Evolutionary conservation across 2,329 filamentous ascomycete genomes (phyloP), one percentile per base, ranked within the genome.

Genomic region (Zopfia rhizophila): DNA sequence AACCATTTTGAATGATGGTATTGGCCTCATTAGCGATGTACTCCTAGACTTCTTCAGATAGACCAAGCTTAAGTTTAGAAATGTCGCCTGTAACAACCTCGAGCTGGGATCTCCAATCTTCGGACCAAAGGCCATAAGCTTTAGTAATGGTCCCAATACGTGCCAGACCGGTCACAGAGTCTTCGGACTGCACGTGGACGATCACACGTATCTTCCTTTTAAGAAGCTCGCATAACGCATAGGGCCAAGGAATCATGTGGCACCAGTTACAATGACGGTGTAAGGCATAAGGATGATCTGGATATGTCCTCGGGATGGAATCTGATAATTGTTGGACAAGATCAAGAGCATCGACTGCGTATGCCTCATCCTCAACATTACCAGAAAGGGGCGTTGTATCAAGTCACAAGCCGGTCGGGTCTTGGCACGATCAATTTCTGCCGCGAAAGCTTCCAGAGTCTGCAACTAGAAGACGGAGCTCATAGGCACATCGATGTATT

Each of bases 171-270:
- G 81, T 78, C 18, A 79, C 69, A 3, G 79, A 63, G 46, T 84
- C 83, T 67, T 87, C 85, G 27, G 85, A 85, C 38, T 91, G 87
- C 3, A 96, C 87, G 45, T 92, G 86, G 1, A 87, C 85, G 45
- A 96, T 84, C 7, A 96, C 79, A 55, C 82, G 85, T 11, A 83
- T 75, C n/a, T 75, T 80, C 17, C 87, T 79, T 27, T 82, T 81
- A 1, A 97, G 78, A 1, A 96, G 72, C 42, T 96, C 90, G 42
- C 82, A 82, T 22, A 95, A 76, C 8, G 96, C 77, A 63, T 91
- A 95, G 0, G 82, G 19, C 92, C 92, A 14, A 97, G 73, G 77
- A 97, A 97, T 2, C 92, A 92, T 4, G 92, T 97, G 3, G 90
- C 91, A 30, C 93, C 91, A 3, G 92, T 97, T n/a, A n/a, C 4